A percentile compares a stretch with the other conserved stretches of the same genome.
Conservation (phyloP, 768 basidiomycete species). For the Lyophyllum atratum region DNA sequence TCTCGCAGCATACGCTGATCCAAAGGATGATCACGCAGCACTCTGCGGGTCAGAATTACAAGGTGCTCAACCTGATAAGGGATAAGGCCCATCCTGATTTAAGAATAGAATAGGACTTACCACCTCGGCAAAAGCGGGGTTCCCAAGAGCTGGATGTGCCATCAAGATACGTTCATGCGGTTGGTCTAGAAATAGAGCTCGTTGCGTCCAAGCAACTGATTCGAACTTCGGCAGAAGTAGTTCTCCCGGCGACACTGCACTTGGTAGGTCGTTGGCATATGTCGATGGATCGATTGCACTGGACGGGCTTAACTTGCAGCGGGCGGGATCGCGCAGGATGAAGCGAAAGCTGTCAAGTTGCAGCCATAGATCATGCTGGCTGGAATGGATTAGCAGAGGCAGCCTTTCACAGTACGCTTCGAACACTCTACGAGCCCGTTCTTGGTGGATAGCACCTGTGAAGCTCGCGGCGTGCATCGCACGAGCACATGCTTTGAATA, state of each 20-base stretch:
- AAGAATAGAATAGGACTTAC: slow-evolving; percentile 30
- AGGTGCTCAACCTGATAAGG: slow-evolving; percentile 42
- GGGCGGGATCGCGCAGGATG: slow-evolving; percentile 34
- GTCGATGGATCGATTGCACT: slow-evolving; percentile 16
- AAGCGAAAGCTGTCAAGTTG: slow-evolving; percentile 37
- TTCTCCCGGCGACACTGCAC: slow-evolving; percentile 38
- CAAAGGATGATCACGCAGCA: slow-evolving; percentile 25
- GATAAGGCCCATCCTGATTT: background rate
- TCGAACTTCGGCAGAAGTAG: slow-evolving; percentile 39
- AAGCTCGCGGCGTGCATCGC: slow-evolving; percentile 27
- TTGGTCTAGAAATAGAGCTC: slow-evolving; percentile 31
- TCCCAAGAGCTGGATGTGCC: slow-evolving; percentile 38
- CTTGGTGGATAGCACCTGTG: slow-evolving; percentile 10
- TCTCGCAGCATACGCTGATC: slow-evolving; percentile 35
- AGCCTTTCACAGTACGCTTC: slow-evolving; percentile 33
- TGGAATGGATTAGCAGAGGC: slow-evolving; percentile 26
- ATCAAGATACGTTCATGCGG: slow-evolving; percentile 33
- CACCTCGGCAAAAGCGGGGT: slow-evolving; percentile 42
- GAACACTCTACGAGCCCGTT: slow-evolving; percentile 34
- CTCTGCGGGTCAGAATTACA: slow-evolving; percentile 27
- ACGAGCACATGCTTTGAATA: slow-evolving; percentile 37
- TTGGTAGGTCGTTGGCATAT: slow-evolving; percentile 29
- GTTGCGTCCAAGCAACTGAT: slow-evolving; percentile 51
- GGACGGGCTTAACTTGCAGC: background rate
- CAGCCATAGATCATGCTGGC: slow-evolving; percentile 24